Evolutionary conservation across 2,329 filamentous ascomycete species (phyloP), one percentile per base, ranked within the genome.

Genomic region (Akanthomyces lecanii): DNA sequence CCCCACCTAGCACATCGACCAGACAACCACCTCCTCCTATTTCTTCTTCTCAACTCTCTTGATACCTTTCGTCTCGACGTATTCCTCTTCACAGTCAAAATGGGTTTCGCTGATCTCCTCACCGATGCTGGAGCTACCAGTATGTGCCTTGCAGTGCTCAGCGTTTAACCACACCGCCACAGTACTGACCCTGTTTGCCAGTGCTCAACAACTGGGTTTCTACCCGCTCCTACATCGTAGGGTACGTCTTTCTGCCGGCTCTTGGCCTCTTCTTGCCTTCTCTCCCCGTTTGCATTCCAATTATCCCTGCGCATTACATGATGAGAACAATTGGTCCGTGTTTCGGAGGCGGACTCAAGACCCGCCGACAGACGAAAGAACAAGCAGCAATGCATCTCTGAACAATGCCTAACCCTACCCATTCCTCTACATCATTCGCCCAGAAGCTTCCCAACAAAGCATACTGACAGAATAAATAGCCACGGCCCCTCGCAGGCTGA

Each of bases 261-360:
- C 5, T 45, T 47, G 5, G 33, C 30, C 47, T 25, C 33, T 55
- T 45, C 21, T 3, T 28, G 53, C 47, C 25, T 56, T 25, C 11
- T 63, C 52, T 40, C 11, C 50, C 4, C 23, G 10, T 60, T 56
- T 21, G 42, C 40, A 55, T 40, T 18, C 7, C 38, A 40, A 40
- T 16, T 14, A 23, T n/a, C 52, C 65, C 18, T 55, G 58, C 60
- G 50, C 64, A 61, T 62, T 69, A 63, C 64, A 69, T 77, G 90
- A 93, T 92, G 90, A 93, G 83, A 89, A 84, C 82, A 82, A 88
- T 93, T 93, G 89, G 91, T 94, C 91, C 90, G 90, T 94, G 90
- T 95, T 94, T 87, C 91, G 85, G 89, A 94, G 76, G 89, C 87
- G 88, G 89, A 86, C 85, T 92, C 90, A 94, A 94, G 90, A 93